These are phyloP conservation scores for Luzula sylvatica DNA, from an alignment of 176 grass and related monocot species.

Conservation along the genomic window DNA sequence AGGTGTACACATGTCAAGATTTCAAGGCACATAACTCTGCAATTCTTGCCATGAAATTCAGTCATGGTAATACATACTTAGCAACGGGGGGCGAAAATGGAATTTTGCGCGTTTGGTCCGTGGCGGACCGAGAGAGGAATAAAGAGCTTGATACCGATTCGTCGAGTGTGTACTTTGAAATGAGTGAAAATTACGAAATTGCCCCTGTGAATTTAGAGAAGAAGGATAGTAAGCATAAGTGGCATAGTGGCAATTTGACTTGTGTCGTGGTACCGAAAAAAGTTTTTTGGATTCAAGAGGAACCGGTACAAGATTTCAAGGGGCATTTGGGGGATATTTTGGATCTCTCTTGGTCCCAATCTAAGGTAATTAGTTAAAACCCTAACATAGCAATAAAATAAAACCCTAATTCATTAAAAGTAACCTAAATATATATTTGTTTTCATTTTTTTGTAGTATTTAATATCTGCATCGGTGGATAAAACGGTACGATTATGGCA, in stretches of 20 bases:
- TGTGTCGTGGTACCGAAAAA: constrained; percentile 67
- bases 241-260: constrained; percentile 28
- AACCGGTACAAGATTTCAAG: constrained; percentile 58
- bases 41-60: constrained; percentile 75
- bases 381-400: too few relatives aligned
- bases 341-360: constrained; percentile 87
- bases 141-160: constrained; percentile 44
- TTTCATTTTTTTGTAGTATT: constrained; percentile 34
- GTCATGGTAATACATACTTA: constrained; percentile 52
- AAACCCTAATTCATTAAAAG: too few relatives aligned
- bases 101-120: constrained; percentile 60
- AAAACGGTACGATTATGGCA: constrained; percentile 86
- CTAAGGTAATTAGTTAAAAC: constrained; percentile 45
- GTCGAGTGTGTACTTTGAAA: constrained; percentile 55
- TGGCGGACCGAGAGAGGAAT: constrained; percentile 41
- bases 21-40: constrained; percentile 62
- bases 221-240: constrained; percentile 31
- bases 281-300: constrained; percentile 45
- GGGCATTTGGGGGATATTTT: constrained; percentile 60
- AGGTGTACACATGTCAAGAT: constrained; percentile 59
- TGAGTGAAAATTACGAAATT: constrained; percentile 56
- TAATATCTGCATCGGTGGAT: constrained; percentile 71
- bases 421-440: too few relatives aligned
- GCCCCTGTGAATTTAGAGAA: constrained; percentile 34
- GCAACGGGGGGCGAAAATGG: constrained; percentile 83